phyloP scores from a whole-genome alignment of 2,329 filamentous ascomycete genomes.

The Neopestalotiopsis clavispora region DNA sequence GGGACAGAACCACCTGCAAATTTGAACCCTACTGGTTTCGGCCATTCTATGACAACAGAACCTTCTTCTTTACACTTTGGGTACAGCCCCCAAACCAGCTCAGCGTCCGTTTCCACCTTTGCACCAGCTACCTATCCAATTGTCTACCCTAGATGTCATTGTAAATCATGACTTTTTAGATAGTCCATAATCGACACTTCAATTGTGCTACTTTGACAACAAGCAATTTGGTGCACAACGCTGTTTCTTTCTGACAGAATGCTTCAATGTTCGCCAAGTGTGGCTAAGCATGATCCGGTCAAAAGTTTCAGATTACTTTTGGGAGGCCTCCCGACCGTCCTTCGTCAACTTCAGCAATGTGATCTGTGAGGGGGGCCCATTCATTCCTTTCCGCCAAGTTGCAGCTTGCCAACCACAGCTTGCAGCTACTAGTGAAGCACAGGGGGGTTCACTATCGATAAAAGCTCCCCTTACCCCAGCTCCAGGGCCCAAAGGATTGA shows the following conservation, averaged over 20 bases:
- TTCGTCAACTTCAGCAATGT: not conserved
- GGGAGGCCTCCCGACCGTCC: not conserved
- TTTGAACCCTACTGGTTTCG: not conserved
- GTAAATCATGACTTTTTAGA: too few species aligned
- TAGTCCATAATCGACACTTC: not conserved
- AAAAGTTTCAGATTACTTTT: not conserved
- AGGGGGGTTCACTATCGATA: not conserved
- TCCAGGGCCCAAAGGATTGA: not conserved
- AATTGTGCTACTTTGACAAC: not conserved
- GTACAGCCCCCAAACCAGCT: not conserved
- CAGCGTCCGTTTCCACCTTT: not conserved
- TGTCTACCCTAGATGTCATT: too few species aligned
- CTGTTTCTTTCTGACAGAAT: not conserved
- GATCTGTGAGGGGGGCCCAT: not conserved
- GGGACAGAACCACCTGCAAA: not conserved
- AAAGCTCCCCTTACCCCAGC: not conserved
- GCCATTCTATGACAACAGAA: constrained; percentile 1
- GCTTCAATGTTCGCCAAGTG: not conserved
- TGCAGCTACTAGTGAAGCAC: not conserved
- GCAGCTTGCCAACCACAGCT: not conserved
- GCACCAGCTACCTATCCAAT: too few species aligned
- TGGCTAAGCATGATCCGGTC: not conserved
- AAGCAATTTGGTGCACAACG: not conserved
- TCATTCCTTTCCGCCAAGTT: not conserved
- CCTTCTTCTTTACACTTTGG: not conserved